Base-by-base conservation (phyloP, 1,284 basidiomycete species). In the Ustanciosporium gigantosporum region DNA sequence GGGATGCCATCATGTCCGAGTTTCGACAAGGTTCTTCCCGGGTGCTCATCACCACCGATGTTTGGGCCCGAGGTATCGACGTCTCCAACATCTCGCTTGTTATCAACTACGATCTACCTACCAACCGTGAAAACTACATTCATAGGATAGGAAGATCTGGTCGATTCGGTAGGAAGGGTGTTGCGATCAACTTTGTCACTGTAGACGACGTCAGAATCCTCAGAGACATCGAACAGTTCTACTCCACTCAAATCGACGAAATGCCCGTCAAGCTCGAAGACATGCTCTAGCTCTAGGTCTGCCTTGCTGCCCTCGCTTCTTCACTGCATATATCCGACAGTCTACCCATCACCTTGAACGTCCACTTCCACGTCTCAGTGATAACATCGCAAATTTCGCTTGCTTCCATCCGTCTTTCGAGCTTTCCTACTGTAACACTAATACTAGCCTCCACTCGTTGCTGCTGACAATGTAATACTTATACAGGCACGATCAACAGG, bases 61-160 rank as follows among this genome's bases (percentile, higher is more conserved):
- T 98, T 34, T 96, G 92, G 93, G 93, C 95, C 22, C 88, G 95
- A 75, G 95, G 95, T 70, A 94, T 98, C 76, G 95, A 98, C 78
- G 93, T 99, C 8, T 91, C 96, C 76, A 93, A 97, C 80, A 95
- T 99, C 36, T 95, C 92, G 31, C 82, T 97, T 55, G 94, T 97
- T 71, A 97, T 97, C 78, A 97, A 97, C 81, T 97, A 97, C 77
- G 93, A 96, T 78, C 83, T 97, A 50, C 93, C 91, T 5, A 64
- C 58, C 25, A 71, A 66, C 22, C 52, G 68, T 32, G 93, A 97
- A 83, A 95, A 96, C 80, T 98, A 98, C 81, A 93, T 98, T 67
- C 93, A 97, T 81, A 87, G 93, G 72, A 96, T 96, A 73, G 93
- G 93, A 80, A 87, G 92, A 50, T 91, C 89, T 44, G 93, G 93